Evolutionary conservation across 305 asterid species (phyloP).

Genomic region (Rubia balearica): DNA sequence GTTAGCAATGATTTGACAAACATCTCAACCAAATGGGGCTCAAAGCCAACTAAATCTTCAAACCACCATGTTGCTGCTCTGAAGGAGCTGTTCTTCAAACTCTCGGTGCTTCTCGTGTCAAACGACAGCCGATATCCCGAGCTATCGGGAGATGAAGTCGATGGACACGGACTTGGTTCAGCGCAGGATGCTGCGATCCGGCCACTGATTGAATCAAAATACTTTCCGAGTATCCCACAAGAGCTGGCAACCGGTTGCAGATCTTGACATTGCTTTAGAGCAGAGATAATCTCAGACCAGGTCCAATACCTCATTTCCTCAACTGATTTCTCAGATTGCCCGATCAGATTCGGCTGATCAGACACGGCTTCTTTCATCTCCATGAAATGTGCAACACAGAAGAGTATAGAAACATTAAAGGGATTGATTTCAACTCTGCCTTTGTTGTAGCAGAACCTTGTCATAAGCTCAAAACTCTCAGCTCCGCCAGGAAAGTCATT

Average conservation of each 20-base stretch:
- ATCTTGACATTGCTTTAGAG: slow-evolving; percentile 48
- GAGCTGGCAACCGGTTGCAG: slow-evolving; percentile 31
- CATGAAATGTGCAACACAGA: slow-evolving; percentile 54
- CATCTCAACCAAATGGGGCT: slow-evolving; percentile 24
- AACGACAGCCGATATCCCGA: slow-evolving; percentile 49
- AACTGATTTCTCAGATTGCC: slow-evolving; percentile 42
- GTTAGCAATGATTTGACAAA: slow-evolving; percentile 40
- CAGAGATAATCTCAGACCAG: slow-evolving; percentile 65
- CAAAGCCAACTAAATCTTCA: slow-evolving; percentile 47
- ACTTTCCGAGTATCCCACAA: slow-evolving; percentile 37
- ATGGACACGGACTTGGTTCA: slow-evolving; percentile 65
- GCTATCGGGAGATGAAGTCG: slow-evolving; percentile 65
- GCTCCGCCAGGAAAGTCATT: slow-evolving; percentile 88
- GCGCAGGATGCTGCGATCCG: slow-evolving; percentile 38
- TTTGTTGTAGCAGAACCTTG: slow-evolving; percentile 60
- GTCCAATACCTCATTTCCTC: slow-evolving; percentile 54
- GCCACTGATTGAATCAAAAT: slow-evolving; percentile 39
- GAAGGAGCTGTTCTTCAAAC: slow-evolving; percentile 41
- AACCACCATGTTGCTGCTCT: slow-evolving; percentile 76
- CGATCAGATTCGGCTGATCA: slow-evolving; percentile 35
- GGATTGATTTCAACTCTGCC: slow-evolving; percentile 45
- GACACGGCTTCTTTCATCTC: slow-evolving; percentile 46
- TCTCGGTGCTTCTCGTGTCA: slow-evolving; percentile 72
- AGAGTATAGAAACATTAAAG: slow-evolving; percentile 37
- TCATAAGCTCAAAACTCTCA: slow-evolving; percentile 56